phyloP scores from a whole-genome alignment of 2,329 filamentous ascomycete genomes.

The Aspergillus ruber region DNA sequence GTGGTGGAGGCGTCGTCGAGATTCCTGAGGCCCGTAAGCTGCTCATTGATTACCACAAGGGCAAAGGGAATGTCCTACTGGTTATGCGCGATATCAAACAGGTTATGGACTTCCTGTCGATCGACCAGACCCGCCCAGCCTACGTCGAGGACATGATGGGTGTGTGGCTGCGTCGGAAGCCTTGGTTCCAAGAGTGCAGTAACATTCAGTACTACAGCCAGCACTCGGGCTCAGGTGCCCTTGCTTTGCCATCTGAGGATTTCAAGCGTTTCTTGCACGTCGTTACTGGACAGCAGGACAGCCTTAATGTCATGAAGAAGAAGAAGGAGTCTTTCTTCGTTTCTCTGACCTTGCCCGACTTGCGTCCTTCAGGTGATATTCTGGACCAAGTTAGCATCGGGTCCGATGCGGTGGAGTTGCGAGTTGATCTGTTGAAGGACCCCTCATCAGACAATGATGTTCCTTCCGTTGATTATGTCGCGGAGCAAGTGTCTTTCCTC shows the following conservation, averaged over 20 bases:
- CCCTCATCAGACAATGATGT: constrained; percentile 52
- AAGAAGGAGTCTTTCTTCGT: constrained; percentile 81
- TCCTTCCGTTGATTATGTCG: constrained; percentile 67
- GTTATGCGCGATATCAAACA: constrained; percentile 83
- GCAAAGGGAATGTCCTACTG: constrained; percentile 75
- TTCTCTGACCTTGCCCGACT: constrained; percentile 73
- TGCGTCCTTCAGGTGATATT: constrained; percentile 57
- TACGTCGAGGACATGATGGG: constrained; percentile 88
- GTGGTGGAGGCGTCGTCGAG: constrained; percentile 90
- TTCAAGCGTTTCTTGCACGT: constrained; percentile 67
- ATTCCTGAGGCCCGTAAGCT: constrained; percentile 70
- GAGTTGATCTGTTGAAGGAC: constrained; percentile 84
- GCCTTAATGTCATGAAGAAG: constrained; percentile 54
- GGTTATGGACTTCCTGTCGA: constrained; percentile 79
- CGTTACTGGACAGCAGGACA: constrained; percentile 57
- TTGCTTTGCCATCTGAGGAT: constrained; percentile 55
- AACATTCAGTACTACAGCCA: constrained; percentile 91
- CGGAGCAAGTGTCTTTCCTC: constrained; percentile 72
- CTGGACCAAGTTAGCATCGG: constrained; percentile 72
- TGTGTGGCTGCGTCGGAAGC: constrained; percentile 82
- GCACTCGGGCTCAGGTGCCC: constrained; percentile 46
- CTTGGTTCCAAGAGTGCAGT: constrained; percentile 87
- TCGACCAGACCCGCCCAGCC: constrained; percentile 84
- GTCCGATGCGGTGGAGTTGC: constrained; percentile 85
- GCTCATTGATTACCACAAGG: constrained; percentile 64